Evolutionary conservation across 768 basidiomycete genomes (phyloP).

Genomic region (Tricholoma saponaceum): DNA sequence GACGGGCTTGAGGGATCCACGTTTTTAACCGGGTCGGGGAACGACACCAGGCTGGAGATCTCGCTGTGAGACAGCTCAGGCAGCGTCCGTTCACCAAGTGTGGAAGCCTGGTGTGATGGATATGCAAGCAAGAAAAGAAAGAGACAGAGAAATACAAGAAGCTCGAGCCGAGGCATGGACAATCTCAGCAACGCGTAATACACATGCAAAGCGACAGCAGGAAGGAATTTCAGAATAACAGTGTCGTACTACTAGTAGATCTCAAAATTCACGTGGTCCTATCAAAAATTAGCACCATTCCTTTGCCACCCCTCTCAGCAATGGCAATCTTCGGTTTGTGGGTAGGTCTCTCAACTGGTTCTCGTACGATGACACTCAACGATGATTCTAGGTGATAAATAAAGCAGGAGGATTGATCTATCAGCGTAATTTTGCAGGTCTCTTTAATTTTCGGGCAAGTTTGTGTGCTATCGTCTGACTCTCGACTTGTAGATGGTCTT

Average conservation of each 20-base stretch:
- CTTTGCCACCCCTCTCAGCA: conserved; percentile 3
- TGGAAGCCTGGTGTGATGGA: conserved; percentile 30
- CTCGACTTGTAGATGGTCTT: conserved; percentile 70
- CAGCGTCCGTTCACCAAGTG: conserved; percentile 38
- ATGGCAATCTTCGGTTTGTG: conserved; percentile 85
- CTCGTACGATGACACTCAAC: conserved; percentile 2
- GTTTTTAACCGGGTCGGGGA: conserved; percentile 63
- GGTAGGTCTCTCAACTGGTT: conserved; percentile 40
- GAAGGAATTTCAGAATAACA: too few relatives aligned
- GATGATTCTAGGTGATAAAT: conserved; percentile 73
- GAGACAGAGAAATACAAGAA: conserved; percentile 20
- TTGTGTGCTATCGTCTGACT: conserved; percentile 1
- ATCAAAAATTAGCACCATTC: too few relatives aligned
- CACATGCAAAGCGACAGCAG: neutral
- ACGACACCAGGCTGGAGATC: conserved; percentile 45
- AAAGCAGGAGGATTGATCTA: conserved; percentile 98
- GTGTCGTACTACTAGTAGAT: too few relatives aligned
- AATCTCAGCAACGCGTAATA: neutral
- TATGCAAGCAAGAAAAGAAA: conserved; percentile 25
- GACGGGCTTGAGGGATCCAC: conserved; percentile 60
- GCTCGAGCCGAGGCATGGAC: neutral
- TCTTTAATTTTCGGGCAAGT: conserved; percentile 11
- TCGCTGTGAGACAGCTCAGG: conserved; percentile 45
- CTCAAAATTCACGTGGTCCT: too few relatives aligned
- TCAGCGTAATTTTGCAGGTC: conserved; percentile 88